Percentiles rank a stretch among this genome's conserved stretches.
phyloP scores from a whole-genome alignment of 495 filamentous ascomycete genomes.

The Trichoderma asperelloides region DNA sequence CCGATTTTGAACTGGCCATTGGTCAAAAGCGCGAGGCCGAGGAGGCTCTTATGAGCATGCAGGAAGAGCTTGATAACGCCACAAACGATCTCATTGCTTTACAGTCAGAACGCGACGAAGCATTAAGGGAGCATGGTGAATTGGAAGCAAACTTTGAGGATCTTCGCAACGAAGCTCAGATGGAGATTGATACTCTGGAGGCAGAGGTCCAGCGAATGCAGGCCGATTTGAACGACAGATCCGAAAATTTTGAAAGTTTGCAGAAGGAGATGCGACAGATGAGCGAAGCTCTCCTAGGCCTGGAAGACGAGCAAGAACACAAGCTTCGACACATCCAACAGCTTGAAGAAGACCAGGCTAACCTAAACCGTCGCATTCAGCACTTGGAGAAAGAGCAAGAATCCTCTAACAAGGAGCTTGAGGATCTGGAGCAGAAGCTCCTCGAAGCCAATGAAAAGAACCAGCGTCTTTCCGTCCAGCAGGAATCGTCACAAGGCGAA shows the following conservation, averaged over 20 bases:
- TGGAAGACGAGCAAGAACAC: conserved; percentile 78
- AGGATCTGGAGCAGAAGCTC: conserved; percentile 64
- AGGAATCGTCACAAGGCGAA: conserved; percentile 85
- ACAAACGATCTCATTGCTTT: conserved; percentile 74
- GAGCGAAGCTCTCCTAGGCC: conserved; percentile 69
- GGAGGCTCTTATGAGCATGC: conserved; percentile 51
- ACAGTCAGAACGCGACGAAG: conserved; percentile 80
- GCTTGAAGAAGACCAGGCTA: conserved; percentile 60
- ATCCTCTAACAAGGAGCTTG: conserved; percentile 68
- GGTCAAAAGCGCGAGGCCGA: conserved; percentile 49
- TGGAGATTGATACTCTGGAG: conserved; percentile 76
- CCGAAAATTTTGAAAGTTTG: conserved; percentile 74
- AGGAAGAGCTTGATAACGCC: conserved; percentile 67
- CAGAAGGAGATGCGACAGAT: conserved; percentile 87
- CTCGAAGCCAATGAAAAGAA: conserved; percentile 77
- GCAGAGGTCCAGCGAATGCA: conserved; percentile 63
- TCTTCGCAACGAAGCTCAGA: conserved; percentile 69
- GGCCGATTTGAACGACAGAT: conserved; percentile 57
- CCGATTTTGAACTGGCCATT: conserved; percentile 56
- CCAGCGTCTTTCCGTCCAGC: conserved; percentile 76
- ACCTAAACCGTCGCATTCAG: conserved; percentile 39
- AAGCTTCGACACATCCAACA: conserved; percentile 55
- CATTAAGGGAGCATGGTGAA: conserved; percentile 64
- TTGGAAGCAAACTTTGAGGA: conserved; percentile 73
- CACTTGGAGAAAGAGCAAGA: conserved; percentile 66